These are phyloP conservation scores for Hypocreales sp. DNA, from an alignment of 2,329 filamentous ascomycete genomes.

Conservation along the genomic window DNA sequence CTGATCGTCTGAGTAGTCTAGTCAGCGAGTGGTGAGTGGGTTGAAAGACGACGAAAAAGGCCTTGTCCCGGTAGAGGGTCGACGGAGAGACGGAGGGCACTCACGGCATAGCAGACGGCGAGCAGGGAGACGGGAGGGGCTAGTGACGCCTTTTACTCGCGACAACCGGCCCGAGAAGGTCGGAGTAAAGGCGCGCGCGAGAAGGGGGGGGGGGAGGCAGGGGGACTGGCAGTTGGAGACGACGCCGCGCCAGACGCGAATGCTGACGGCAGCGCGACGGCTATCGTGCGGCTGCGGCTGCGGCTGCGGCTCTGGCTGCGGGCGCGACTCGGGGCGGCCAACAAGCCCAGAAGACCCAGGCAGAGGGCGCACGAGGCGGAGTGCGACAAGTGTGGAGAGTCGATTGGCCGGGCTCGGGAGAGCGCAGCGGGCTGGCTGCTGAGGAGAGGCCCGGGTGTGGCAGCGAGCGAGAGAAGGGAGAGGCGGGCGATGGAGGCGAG, in stretches of 20 bases:
- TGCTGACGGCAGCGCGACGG: constrained; percentile 1
- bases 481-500: not conserved
- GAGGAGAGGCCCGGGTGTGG: constrained; percentile 1
- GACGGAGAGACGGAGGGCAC: constrained; percentile 10
- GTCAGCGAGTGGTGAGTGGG: constrained; percentile 8
- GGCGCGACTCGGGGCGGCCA: constrained; percentile 1
- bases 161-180: constrained; percentile 28
- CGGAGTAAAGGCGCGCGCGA: constrained; percentile 25
- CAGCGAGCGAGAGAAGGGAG: not conserved
- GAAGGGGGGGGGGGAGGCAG: constrained; percentile 3
- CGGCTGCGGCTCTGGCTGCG: no score
- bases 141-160: constrained; percentile 25
- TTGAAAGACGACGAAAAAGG: constrained; percentile 3
- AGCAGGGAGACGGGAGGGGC: constrained; percentile 9
- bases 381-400: constrained; percentile 6
- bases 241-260: no score
- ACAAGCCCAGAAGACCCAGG: not conserved
- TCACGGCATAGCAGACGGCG: constrained; percentile 27
- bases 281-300: constrained; percentile 1
- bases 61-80: no score
- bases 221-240: not conserved
- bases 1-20: constrained; percentile 13
- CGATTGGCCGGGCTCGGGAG: constrained; percentile 4
- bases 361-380: constrained; percentile 1
- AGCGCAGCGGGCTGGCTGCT: constrained; percentile 2